Base-by-base conservation (phyloP, 2,329 filamentous ascomycete genomes). In the Tolypocladium capitatum region DNA sequence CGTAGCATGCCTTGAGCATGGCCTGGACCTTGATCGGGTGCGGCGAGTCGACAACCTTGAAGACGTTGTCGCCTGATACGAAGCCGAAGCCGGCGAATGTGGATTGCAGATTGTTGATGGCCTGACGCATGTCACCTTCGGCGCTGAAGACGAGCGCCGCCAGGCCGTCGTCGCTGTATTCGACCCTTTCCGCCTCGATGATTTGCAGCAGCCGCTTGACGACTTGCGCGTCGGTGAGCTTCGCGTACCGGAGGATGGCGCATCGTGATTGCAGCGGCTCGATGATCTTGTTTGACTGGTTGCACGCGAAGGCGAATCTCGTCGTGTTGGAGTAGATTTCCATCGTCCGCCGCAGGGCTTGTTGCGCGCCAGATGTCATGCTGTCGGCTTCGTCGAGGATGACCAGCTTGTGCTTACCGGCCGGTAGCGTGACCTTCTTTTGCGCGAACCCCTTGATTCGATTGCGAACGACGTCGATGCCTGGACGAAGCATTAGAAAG, bases 251-350 rank as follows among this genome's bases (percentile, higher is more conserved):
- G 48, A 98, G 77, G 62, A 98, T 97, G 20, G 92, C 92, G 64
- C 92, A 98, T 58, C 92, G 81, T 18, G 90, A 96, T 66, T 98
- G 92, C 46, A 98, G 74, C n/a, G 92, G 92, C 67, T 98, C 92
- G 65, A 98, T 98, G 63, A 98, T 97, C 70, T 97, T 98, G 72
- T 97, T 98, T 52, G 86, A 92, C 71, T 95, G 88, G 66, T 98
- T 98, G 74, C 92, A 98, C 2, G 92, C 92, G 60, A 98, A 98
- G 0, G 92, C 92, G 61, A 98, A 98, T 49, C 92, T 80, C 2
- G 92, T 98, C 2, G 92, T 98, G 53, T 89, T 84, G 38, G 88
- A 94, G 71, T 97, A 97, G 46, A 97, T 98, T 66, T 98, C 92
- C 92, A 98, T 98, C 0, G 92, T 98, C 52, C 92, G 77, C 56